phyloP scores from a whole-genome alignment of 2,329 filamentous ascomycete species.

The Sclerotinia nivalis region DNA sequence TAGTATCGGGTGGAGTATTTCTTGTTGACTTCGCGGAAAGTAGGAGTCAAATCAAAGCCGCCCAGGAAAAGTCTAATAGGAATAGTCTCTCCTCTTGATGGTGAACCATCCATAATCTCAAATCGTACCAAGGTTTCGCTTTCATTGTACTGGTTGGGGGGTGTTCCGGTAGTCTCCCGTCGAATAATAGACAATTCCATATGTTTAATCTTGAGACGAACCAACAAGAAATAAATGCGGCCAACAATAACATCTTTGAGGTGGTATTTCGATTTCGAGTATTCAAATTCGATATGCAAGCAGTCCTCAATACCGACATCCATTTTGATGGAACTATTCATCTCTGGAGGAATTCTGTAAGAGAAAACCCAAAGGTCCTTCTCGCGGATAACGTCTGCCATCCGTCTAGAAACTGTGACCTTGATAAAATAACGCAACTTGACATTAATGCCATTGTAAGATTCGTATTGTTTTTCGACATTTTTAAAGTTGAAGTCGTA shows the following conservation, averaged over 20 bases:
- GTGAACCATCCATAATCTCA: constrained; percentile 99
- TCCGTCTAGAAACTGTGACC: constrained; percentile 92
- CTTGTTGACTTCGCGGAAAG: constrained; percentile 99
- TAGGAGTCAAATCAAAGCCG: constrained; percentile 95
- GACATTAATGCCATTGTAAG: constrained; percentile 99
- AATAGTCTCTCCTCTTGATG: constrained; percentile 88
- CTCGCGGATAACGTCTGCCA: constrained; percentile 97
- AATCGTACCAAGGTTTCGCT: constrained; percentile 97
- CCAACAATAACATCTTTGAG: constrained; percentile 99
- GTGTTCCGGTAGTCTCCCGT: constrained; percentile 91
- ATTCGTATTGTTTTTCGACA: constrained; percentile 99
- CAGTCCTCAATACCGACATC: constrained; percentile 99
- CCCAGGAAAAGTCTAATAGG: constrained; percentile 96
- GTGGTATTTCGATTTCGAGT: constrained; percentile 99
- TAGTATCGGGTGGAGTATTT: constrained; percentile 99
- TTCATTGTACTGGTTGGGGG: constrained; percentile 99
- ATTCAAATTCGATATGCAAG: constrained; percentile 98
- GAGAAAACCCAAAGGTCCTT: constrained; percentile 99
- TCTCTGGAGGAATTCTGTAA: constrained; percentile 96
- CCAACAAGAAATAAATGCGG: constrained; percentile 95
- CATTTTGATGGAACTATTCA: constrained; percentile 99
- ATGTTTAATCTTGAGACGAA: constrained; percentile 98
- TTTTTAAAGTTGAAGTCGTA: constrained; percentile 99
- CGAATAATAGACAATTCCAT: constrained; percentile 99
- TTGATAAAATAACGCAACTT: constrained; percentile 98